These are phyloP conservation scores for Phytopythium ostracodes DNA, from an alignment of 352 stramenopile genomes.

Conservation along the genomic window DNA sequence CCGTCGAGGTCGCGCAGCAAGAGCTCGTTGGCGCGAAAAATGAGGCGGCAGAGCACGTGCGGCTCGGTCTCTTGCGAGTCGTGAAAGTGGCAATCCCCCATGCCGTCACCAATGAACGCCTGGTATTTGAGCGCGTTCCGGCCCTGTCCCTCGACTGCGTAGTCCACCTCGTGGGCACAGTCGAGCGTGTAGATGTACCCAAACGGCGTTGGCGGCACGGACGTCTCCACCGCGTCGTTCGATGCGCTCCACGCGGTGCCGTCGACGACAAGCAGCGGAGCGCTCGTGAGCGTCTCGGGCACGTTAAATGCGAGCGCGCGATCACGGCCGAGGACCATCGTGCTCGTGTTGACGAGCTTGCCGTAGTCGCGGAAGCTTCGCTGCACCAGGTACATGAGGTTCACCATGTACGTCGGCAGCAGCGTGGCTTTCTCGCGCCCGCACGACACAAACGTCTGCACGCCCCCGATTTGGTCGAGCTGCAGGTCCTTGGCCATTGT, in stretches of 20 bases:
- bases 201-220: constrained; percentile 16
- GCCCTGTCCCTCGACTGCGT: constrained; percentile 20
- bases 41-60: constrained; percentile 30
- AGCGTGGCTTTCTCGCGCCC: constrained; percentile 13
- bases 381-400: constrained; percentile 42
- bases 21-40: constrained; percentile 25
- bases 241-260: constrained; percentile 28
- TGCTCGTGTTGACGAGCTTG: constrained; percentile 30
- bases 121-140: constrained; percentile 47
- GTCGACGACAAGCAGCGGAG: constrained; percentile 26
- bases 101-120: constrained; percentile 30
- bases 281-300: constrained; percentile 25
- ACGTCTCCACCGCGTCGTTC: background rate
- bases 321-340: constrained; percentile 17
- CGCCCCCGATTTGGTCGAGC: constrained; percentile 17
- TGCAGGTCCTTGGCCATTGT: constrained; percentile 31
- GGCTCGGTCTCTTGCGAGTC: constrained; percentile 36
- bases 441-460: constrained; percentile 17
- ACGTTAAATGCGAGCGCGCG: constrained; percentile 7
- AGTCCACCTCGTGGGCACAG: constrained; percentile 21
- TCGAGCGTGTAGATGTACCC: constrained; percentile 37
- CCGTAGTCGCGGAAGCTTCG: constrained; percentile 30
- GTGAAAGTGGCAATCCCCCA: constrained; percentile 28
- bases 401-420: constrained; percentile 27
- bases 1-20: constrained; percentile 21